Evolutionary conservation across 2,329 filamentous ascomycete species (phyloP).

Genomic region (Pyrenophora seminiperda): DNA sequence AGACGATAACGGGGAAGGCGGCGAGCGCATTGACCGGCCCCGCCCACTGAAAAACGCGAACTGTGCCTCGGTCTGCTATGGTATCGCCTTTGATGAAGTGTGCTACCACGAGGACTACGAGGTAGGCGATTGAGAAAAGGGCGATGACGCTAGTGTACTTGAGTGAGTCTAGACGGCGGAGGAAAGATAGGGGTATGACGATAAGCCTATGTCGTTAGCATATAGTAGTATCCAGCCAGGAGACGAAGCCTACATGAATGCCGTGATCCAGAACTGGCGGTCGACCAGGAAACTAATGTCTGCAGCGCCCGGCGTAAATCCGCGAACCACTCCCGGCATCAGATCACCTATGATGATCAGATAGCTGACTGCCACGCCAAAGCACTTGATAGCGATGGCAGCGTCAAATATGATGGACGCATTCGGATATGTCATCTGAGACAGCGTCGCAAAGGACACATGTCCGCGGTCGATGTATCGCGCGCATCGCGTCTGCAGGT

Average conservation of each 20-base stretch:
- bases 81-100: constrained; percentile 84
- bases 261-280: constrained; percentile 96
- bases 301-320: constrained; percentile 70
- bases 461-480: constrained; percentile 88
- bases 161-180: constrained; percentile 88
- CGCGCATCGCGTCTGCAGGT: constrained; percentile 90
- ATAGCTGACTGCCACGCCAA: constrained; percentile 95
- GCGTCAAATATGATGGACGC: constrained; percentile 93
- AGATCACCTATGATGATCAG: constrained; percentile 98
- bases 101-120: constrained; percentile 90
- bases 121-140: constrained; percentile 88
- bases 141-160: constrained; percentile 97
- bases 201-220: constrained; percentile 65
- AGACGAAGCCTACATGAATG: constrained; percentile 73
- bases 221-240: too few species aligned
- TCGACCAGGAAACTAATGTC: constrained; percentile 78
- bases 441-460: constrained; percentile 94
- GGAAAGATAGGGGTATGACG: constrained; percentile 91
- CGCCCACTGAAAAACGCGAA: constrained; percentile 78
- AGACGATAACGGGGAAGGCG: constrained; percentile 92
- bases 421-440: constrained; percentile 95
- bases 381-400: constrained; percentile 96
- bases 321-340: constrained; percentile 91
- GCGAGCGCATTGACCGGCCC: constrained; percentile 79
- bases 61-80: constrained; percentile 71